These are phyloP conservation scores for Colletotrichum kahawae DNA, from an alignment of 2,329 filamentous ascomycete species.

Conservation along the genomic window DNA sequence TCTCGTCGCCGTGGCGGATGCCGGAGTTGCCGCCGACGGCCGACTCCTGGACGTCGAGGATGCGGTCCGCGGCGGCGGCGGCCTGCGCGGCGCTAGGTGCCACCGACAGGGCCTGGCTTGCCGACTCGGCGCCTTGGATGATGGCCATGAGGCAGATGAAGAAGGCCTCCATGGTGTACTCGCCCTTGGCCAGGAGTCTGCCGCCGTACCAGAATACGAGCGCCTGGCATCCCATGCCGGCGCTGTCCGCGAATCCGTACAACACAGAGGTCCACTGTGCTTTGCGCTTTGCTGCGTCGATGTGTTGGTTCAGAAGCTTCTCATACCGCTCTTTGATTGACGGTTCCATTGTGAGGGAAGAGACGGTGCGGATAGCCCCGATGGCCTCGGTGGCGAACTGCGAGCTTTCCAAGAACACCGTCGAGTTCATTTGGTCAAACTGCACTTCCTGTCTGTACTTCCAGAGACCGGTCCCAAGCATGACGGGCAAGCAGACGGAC, in stretches of 20 bases:
- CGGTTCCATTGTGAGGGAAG: constrained; percentile 64
- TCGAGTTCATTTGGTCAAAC: constrained; percentile 62
- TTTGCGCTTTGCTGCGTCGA: constrained; percentile 33
- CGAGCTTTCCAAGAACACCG: constrained; percentile 63
- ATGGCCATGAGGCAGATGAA: constrained; percentile 59
- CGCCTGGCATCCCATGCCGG: constrained; percentile 44
- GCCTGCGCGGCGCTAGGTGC: constrained; percentile 12
- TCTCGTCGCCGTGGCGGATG: neutral
- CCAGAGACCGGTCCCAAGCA: constrained; percentile 39
- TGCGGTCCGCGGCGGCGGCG: neutral
- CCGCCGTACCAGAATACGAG: constrained; percentile 59
- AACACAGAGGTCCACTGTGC: constrained; percentile 36
- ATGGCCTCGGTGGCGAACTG: constrained; percentile 69
- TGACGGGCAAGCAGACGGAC: constrained; percentile 37
- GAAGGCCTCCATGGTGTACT: constrained; percentile 48
- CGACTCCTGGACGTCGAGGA: neutral
- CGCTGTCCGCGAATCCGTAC: constrained; percentile 44
- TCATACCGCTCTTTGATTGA: constrained; percentile 49
- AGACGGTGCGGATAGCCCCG: constrained; percentile 66
- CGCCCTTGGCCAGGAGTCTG: constrained; percentile 24
- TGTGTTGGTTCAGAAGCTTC: constrained; percentile 37
- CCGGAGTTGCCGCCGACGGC: neutral
- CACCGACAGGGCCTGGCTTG: constrained; percentile 20
- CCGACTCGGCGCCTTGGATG: constrained; percentile 56
- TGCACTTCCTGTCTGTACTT: constrained; percentile 53